Evolutionary conservation across 2,329 filamentous ascomycete species (phyloP).

Genomic region (Colletotrichum liriopes): DNA sequence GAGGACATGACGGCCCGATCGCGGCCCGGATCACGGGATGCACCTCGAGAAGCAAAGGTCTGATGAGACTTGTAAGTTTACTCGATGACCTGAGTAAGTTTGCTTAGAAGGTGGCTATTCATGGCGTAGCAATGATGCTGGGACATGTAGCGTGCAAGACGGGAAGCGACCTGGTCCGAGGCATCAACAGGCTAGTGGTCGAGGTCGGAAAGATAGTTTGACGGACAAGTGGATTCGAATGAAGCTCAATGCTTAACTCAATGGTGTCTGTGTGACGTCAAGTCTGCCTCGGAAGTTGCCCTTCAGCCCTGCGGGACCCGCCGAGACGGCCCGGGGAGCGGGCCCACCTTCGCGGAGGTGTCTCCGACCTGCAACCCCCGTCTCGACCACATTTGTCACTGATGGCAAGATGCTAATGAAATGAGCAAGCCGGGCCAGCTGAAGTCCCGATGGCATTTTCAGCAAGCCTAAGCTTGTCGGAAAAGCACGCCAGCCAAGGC

Average conservation of each 20-base stretch:
- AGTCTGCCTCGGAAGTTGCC: background rate
- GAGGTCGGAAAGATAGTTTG: too few relatives aligned
- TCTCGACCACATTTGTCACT: background rate
- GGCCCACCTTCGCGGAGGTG: constrained; percentile 11
- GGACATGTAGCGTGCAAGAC: background rate
- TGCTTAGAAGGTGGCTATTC: too few relatives aligned
- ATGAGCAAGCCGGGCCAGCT: background rate
- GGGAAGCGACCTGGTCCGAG: background rate
- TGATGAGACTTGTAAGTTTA: background rate
- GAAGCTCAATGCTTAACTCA: background rate
- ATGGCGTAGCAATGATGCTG: background rate
- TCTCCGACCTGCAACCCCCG: background rate
- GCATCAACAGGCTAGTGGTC: background rate
- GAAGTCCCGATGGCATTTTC: background rate
- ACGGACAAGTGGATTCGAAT: background rate
- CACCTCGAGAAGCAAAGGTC: constrained; percentile 1
- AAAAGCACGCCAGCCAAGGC: constrained; percentile 12
- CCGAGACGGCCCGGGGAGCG: constrained; percentile 10
- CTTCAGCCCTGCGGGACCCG: constrained; percentile 1
- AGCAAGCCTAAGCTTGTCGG: background rate
- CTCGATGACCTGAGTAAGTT: background rate
- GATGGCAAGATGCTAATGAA: background rate
- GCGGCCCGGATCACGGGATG: background rate
- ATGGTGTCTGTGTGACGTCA: constrained; percentile 19
- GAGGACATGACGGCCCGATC: constrained; percentile 19